Base-by-base conservation (phyloP, 257 asterid genomes). In the Gentiana dahurica region DNA sequence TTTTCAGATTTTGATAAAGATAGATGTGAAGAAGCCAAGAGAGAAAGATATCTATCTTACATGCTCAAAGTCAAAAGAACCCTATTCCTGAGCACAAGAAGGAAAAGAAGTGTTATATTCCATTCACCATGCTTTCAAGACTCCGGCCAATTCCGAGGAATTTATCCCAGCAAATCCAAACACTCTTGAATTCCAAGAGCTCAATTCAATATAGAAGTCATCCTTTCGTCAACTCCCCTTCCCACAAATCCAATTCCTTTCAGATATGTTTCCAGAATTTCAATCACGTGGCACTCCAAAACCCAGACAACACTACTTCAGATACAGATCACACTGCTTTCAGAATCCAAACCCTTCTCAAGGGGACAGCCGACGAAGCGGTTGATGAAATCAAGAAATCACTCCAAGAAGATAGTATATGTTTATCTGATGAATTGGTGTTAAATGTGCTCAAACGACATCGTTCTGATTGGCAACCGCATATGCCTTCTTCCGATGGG, bases 391-490 rank as follows among this genome's bases (percentile, higher is more conserved):
- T 81, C 43, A 75, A 69, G 62, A 70, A 61, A 54, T 74, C 65
- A 12, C 93, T 89, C 57, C 55, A 38, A 2, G 44, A 68, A 60
- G 73, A 78, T 65, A 46, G 56, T 8, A 49, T 75, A 34, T 55
- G 63, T 2, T 52, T 84, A 38, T 72, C 87, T 0, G 84, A 89
- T 36, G 85, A 79, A 3, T 69, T 80, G 71, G 76, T 82, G 57
- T 81, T 86, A 58, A 66, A 71, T 33, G 93, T 86, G 49, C 83
- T 89, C 64, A 74, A 61, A 77, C 83, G 94, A 7, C 86, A 81
- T 76, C 79, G 85, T 49, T 81, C 81, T 32, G 87, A 86, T 64
- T 86, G 94, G 93, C 81, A 77, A 71, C 74, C 92, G 32, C 97
- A 8, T 67, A 61, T 60, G 51, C 74, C 2, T 80, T 83, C 83